These are phyloP conservation scores for Diaporthe batatas DNA, from an alignment of 2,329 filamentous ascomycete species.

Conservation along the genomic window DNA sequence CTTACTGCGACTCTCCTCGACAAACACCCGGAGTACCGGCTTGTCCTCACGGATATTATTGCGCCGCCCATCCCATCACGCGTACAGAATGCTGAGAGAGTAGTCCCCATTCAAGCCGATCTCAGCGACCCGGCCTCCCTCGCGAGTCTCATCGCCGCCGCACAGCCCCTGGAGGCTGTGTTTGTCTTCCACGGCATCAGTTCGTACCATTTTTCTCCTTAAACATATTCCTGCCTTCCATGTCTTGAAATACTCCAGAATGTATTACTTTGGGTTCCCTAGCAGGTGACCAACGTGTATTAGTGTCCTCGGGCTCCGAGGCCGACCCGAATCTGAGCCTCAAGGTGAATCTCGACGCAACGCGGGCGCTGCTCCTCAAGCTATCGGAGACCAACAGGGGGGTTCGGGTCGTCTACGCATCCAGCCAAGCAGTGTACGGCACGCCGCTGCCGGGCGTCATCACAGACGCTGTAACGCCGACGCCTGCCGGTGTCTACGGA, in stretches of 20 bases:
- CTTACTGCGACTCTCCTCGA: constrained; percentile 68
- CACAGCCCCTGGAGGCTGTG: constrained; percentile 48
- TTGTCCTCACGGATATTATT: constrained; percentile 66
- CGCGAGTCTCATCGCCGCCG: constrained; percentile 34
- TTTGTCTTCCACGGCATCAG: constrained; percentile 70
- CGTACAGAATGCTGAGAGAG: constrained; percentile 4
- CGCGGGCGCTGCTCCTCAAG: constrained; percentile 39
- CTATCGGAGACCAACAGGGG: constrained; percentile 39
- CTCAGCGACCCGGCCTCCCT: constrained; percentile 40
- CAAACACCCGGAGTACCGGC: constrained; percentile 51
- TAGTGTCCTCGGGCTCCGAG: constrained; percentile 70
- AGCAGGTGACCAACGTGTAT: not conserved
- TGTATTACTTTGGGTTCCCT: not conserved
- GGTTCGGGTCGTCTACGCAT: constrained; percentile 47
- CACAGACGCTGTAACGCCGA: constrained; percentile 61
- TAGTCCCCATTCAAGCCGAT: constrained; percentile 38
- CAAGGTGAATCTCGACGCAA: constrained; percentile 39
- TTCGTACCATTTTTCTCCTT: not conserved
- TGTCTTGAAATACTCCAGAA: not conserved
- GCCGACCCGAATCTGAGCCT: constrained; percentile 63
- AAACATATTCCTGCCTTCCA: too few species aligned
- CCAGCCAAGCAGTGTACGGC: constrained; percentile 72
- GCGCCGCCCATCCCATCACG: constrained; percentile 23
- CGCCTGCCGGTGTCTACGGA: constrained; percentile 70
- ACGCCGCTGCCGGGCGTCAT: constrained; percentile 44